Evolutionary conservation across 179 eudicot genomes (phyloP).

Genomic region (Carnegiea gigantea): DNA sequence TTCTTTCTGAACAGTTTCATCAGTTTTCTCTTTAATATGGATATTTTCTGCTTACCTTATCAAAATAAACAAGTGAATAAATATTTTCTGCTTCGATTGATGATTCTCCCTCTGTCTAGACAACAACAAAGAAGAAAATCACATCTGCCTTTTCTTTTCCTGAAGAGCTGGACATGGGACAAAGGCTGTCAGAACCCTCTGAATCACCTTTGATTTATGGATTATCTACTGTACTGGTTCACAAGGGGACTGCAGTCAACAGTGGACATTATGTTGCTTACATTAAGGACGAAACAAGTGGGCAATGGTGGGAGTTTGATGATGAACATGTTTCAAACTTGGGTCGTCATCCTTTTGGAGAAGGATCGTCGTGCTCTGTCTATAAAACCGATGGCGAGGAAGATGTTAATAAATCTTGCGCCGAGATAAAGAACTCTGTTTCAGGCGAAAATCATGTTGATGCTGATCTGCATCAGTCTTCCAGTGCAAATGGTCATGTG

Average conservation of each 20-base stretch:
- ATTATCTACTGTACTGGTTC: slow-evolving; percentile 86
- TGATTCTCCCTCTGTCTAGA: slow-evolving; percentile 44
- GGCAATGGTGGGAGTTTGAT: slow-evolving; percentile 99
- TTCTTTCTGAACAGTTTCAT: not conserved
- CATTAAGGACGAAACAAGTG: slow-evolving; percentile 76
- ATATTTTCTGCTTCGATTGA: not conserved
- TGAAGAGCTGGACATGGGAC: slow-evolving; percentile 74
- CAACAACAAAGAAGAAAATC: slow-evolving; percentile 92
- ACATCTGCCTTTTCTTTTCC: slow-evolving; percentile 88
- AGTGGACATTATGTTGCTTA: slow-evolving; percentile 97
- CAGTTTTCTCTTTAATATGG: slow-evolving; percentile 1
- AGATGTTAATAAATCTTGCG: slow-evolving; percentile 32
- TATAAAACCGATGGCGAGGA: slow-evolving; percentile 48
- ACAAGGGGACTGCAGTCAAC: slow-evolving; percentile 96
- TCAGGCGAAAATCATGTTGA: slow-evolving; percentile 35
- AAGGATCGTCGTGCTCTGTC: slow-evolving; percentile 48
- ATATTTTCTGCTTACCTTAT: not conserved
- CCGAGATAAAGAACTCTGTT: slow-evolving; percentile 34
- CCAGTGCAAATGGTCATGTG: slow-evolving; percentile 34
- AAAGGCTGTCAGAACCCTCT: slow-evolving; percentile 58
- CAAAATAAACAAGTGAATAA: too few species aligned
- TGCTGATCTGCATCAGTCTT: slow-evolving; percentile 31
- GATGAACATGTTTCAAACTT: slow-evolving; percentile 88
- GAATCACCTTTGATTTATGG: slow-evolving; percentile 63
- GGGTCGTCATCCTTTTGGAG: slow-evolving; percentile 89